Base-by-base conservation (phyloP, 2,329 filamentous ascomycete genomes). In the Diplodia intermedia region DNA sequence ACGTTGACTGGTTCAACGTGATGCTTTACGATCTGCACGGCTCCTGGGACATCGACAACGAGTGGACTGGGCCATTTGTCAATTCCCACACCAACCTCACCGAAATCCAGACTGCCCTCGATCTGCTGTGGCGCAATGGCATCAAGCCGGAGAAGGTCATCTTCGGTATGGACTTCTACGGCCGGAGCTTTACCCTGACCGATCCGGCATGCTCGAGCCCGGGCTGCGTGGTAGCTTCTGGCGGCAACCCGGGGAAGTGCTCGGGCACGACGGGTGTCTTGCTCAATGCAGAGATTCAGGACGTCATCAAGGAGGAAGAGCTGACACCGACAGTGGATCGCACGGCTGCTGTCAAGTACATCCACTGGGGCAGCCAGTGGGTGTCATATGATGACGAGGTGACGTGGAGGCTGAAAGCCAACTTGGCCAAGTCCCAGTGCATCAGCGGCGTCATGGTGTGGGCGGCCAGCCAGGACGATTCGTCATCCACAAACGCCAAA, bases 161-260 rank as follows among this genome's bases (percentile, higher is more conserved):
- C 3, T 66, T 87, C 8, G 84, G 84, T 1, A 40, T 82, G 2
- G 81, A 76, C 3, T 85, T 83, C 68, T 86, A 86, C 70, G 81
- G 82, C 4, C 75, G 78, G 2, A 72, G 72, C 1, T 80, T 78
- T 66, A 76, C 73, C 0, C 18, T 61, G 18, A 23, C 68, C 1
- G 70, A 74, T 50, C 38, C 69, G 3, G 56, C 43, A 3, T 78
- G 76, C 68, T 63, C 65, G 9, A 55, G 71, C 18, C 69, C 70
- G 14, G 73, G 71, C 14, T 78, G 76, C 54, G 36, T 53, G 0
- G 74, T 74, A 12, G 69, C 56, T 14, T 69, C 66, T 26, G 69
- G 53, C n/a, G 72, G 69, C 29, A 71, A 71, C 7, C 65, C 74
- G 23, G 77, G 79, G 3, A 66, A 65, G 11, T 80, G 78, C 68